Percentiles rank a stretch among this genome's conserved stretches.
Evolutionary conservation across 2,329 filamentous ascomycete species (phyloP).

Genomic region (Nemania serpens): DNA sequence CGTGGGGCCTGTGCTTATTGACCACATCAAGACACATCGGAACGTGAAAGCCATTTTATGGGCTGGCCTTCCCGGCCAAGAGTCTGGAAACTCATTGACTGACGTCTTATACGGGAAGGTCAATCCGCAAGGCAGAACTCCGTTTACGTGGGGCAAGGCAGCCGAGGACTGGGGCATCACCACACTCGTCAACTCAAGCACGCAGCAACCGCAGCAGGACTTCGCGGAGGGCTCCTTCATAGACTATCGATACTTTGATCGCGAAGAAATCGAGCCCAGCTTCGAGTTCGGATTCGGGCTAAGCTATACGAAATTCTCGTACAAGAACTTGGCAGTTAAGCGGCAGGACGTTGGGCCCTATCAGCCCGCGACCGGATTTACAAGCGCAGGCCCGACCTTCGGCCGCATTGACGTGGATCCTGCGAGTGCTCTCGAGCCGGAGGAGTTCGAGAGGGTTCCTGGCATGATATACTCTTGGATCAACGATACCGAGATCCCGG

Average conservation of each 20-base stretch:
- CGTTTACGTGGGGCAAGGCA: constrained; percentile 66
- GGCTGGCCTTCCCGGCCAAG: constrained; percentile 79
- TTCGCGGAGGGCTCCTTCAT: constrained; percentile 81
- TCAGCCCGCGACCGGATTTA: constrained; percentile 62
- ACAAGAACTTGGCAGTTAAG: constrained; percentile 66
- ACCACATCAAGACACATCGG: constrained; percentile 68
- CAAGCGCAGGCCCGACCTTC: constrained; percentile 64
- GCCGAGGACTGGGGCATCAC: constrained; percentile 69
- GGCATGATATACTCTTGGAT: constrained; percentile 73
- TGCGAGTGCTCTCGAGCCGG: constrained; percentile 48
- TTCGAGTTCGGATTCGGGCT: constrained; percentile 83
- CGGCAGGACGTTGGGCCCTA: constrained; percentile 56
- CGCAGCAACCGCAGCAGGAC: constrained; percentile 67
- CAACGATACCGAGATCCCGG: constrained; percentile 59
- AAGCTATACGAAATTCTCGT: constrained; percentile 79
- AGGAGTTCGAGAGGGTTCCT: constrained; percentile 55
- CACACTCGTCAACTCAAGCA: constrained; percentile 68
- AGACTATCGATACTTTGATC: constrained; percentile 79
- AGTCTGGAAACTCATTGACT: constrained; percentile 76
- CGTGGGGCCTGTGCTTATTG: constrained; percentile 76
- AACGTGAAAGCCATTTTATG: constrained; percentile 84
- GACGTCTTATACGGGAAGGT: constrained; percentile 80
- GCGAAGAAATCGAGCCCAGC: constrained; percentile 64
- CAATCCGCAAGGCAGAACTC: constrained; percentile 70
- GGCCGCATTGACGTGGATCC: constrained; percentile 53